A percentile compares a stretch with the other conserved stretches of the same genome.
phyloP scores from a whole-genome alignment of 140 eudicot genomes.

The Bidens hawaiensis region DNA sequence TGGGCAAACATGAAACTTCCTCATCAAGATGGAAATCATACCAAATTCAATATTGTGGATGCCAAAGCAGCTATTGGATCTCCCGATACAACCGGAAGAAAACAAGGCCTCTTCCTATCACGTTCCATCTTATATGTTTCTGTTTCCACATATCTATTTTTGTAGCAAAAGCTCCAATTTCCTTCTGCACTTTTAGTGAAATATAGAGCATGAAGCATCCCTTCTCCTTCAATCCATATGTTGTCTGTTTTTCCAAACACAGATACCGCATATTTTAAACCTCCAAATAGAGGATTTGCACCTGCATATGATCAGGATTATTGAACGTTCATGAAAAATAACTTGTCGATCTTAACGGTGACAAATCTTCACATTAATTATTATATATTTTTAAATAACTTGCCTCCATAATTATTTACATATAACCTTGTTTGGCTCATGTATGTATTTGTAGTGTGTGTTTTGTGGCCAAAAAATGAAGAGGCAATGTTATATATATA shows the following conservation, averaged over 20 bases:
- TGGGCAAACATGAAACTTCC: neutral
- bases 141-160: conserved; percentile 30
- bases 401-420: too few species aligned
- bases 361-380: too few species aligned
- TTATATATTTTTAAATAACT: too few species aligned
- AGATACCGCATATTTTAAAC: conserved; percentile 22
- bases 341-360: too few species aligned
- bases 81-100: conserved; percentile 33
- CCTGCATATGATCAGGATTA: too few species aligned
- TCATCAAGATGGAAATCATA: neutral
- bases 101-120: conserved; percentile 19
- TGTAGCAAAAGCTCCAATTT: conserved; percentile 26
- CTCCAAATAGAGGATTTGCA: conserved; percentile 41
- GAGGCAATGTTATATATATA: too few species aligned
- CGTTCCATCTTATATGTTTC: conserved; percentile 34
- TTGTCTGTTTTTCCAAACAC: conserved; percentile 35
- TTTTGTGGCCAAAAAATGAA: too few species aligned
- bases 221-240: conserved; percentile 44
- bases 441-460: too few species aligned
- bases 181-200: conserved; percentile 19
- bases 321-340: too few species aligned
- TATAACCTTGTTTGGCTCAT: too few species aligned
- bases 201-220: conserved; percentile 45
- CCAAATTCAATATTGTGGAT: conserved; percentile 23
- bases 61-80: conserved; percentile 27